Base-by-base conservation (phyloP, 495 filamentous ascomycete species). In the Talaromyces stipitatus region DNA sequence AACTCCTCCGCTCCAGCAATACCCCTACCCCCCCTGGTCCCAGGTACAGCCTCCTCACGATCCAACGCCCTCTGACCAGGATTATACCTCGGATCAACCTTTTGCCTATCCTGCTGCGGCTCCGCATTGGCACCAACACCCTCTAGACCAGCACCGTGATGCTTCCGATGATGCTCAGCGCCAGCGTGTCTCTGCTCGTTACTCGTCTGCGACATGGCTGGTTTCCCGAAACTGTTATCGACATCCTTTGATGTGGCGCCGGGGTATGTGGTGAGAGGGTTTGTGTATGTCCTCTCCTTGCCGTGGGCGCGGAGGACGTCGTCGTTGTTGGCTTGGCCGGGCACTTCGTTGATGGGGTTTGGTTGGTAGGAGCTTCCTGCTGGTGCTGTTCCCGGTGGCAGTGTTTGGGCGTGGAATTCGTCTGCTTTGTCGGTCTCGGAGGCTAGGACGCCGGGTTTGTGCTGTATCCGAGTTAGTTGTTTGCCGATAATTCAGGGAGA, bases 171-270 rank as follows among this genome's bases (percentile, higher is more conserved):
- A 32, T 77, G 67, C 53, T 73, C 58, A 1, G 82, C 80, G 54
- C 82, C 79, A 26, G 20, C 45, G 56, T 85, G 78, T 2, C 62
- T 70, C 23, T 83, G 26, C 70, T 94, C 86, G 2, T 61, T 63
- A 51, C 68, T 74, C 10, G 82, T 82, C 74, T 85, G 76, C 1
- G 87, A 88, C 30, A 80, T 70, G 2, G 78, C 70, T 0, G 88
- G 87, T 43, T 83, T 78, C 0, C 85, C 85, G 0, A 82, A 52
- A 0, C 84, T 81, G 0, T 68, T 72, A 69, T 91, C 65, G 4
- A 92, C 77, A 52, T 84, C 81, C 28, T 62, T 63, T 3, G 81
- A 86, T 0, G 85, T 89, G 2, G 86, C 76, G 4, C 89, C 89
- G 18, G 64, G 67, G 12, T 89, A 65, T 0, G 84, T 83, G 24